phyloP scores from a whole-genome alignment of 179 eudicot species.

The Amaranthus tricolor region DNA sequence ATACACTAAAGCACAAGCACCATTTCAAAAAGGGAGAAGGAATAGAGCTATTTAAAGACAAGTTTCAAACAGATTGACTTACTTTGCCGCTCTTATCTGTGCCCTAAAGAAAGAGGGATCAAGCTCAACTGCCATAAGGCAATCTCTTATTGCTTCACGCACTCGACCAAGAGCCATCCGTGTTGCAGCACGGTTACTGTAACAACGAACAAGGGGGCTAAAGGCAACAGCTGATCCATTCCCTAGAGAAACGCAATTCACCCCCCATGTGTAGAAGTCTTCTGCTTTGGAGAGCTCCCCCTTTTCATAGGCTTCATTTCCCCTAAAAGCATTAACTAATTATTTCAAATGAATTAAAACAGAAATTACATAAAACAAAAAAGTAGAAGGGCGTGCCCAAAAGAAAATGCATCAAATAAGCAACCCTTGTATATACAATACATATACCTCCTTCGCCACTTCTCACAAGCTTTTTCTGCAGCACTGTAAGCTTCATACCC shows the following conservation, averaged over 20 bases:
- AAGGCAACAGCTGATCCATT: slow-evolving; percentile 34
- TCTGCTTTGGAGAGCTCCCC: slow-evolving; percentile 75
- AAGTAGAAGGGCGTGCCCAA: neutral
- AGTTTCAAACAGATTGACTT: slow-evolving; percentile 23
- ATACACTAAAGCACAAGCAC: neutral
- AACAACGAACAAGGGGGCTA: slow-evolving; percentile 79
- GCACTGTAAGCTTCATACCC: slow-evolving; percentile 29
- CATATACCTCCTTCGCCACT: slow-evolving; percentile 75
- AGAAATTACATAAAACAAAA: neutral
- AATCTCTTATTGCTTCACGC: slow-evolving; percentile 83
- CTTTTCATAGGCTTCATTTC: slow-evolving; percentile 78
- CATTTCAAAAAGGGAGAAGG: neutral
- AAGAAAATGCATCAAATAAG: neutral
- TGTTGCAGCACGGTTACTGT: slow-evolving; percentile 96
- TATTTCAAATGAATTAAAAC: neutral
- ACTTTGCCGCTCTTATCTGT: slow-evolving; percentile 90
- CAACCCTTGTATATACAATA: slow-evolving; percentile 2
- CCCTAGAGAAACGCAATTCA: slow-evolving; percentile 42
- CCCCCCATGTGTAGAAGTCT: slow-evolving; percentile 74
- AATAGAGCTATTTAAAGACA: too few relatives aligned
- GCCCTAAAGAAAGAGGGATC: slow-evolving; percentile 75
- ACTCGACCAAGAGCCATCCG: slow-evolving; percentile 80
- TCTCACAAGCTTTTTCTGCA: slow-evolving; percentile 65
- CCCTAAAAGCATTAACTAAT: slow-evolving; percentile 46
- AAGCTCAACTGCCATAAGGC: slow-evolving; percentile 62